phyloP scores from a whole-genome alignment of 129 eudicot genomes.

The Lactuca saligna region DNA sequence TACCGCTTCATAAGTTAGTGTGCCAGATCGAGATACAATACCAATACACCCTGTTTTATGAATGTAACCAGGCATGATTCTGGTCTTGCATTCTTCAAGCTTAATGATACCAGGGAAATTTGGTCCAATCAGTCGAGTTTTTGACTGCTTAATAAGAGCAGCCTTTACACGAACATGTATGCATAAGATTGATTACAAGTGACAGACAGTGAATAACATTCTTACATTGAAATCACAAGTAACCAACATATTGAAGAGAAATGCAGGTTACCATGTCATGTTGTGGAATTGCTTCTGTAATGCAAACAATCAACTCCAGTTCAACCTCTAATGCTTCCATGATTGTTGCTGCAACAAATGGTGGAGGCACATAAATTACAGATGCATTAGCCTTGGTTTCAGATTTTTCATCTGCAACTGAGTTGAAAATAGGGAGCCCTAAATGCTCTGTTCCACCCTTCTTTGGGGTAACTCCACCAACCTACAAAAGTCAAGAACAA shows the following conservation, averaged over 20 bases:
- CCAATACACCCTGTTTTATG: constrained; percentile 99
- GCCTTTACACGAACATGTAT: constrained; percentile 90
- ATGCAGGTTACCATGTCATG: too few relatives aligned
- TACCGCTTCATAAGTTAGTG: constrained; percentile 99
- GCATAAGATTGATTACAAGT: neutral
- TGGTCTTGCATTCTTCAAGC: constrained; percentile 99
- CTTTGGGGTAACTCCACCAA: constrained; percentile 96
- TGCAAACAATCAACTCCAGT: too few relatives aligned
- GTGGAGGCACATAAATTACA: constrained; percentile 92
- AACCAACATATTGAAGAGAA: too few relatives aligned
- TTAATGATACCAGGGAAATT: constrained; percentile 98
- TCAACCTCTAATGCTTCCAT: constrained; percentile 3
- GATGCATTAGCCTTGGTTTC: constrained; percentile 99
- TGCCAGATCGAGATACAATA: constrained; percentile 92
- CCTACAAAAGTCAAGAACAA: constrained; percentile 38
- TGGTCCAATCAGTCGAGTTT: constrained; percentile 89
- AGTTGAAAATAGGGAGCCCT: too few relatives aligned
- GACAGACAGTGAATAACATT: too few relatives aligned
- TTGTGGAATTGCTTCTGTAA: too few relatives aligned
- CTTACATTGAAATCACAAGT: too few relatives aligned
- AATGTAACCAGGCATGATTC: constrained; percentile 98
- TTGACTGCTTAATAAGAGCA: constrained; percentile 79
- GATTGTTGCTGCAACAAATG: constrained; percentile 93
- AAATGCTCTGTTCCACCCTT: constrained; percentile 56
- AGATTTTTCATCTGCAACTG: constrained; percentile 90